Base-by-base conservation (phyloP, 2,329 filamentous ascomycete genomes). In the Cercospora sp. region DNA sequence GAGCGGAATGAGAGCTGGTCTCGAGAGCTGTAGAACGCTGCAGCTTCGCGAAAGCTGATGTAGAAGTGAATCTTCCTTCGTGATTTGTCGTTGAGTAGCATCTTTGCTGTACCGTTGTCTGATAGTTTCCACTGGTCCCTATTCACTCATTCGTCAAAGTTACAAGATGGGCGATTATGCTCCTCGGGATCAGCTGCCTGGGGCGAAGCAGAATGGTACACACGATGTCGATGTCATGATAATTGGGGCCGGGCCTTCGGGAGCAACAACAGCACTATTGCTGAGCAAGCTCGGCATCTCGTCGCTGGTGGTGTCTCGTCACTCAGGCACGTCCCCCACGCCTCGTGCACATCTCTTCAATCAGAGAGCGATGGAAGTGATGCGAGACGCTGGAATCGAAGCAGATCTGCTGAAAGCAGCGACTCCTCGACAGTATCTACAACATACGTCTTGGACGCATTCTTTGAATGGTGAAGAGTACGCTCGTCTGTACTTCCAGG, bases 401-500 rank as follows among this genome's bases (percentile, higher is more conserved):
- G 42, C 42, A 48, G 42, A 48, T 12, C 18, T 48, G 42, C n/a
- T 48, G 18, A 48, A 48, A 48, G 42, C 42, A 18, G 42, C 42
- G 10, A 48, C 42, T 48, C 42, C 42, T 20, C 42, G 42, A 5
- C 42, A 48, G n/a, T 48, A 48, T 20, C 3, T 48, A 5, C 42
- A 48, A n/a, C 42, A 48, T 5, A 20, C 42, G 3, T 48, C 42
- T 4, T 48, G 42, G 42, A 20, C 42, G 18, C 42, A 48, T 48
- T 48, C 42, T 12, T 48, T 48, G 42, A 48, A 20, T 48, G 42
- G 18, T 7, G 42, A 48, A 9, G 30, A 28, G 23, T 58, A 79
- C 68, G 79, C 72, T 1, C 72, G 80, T 1, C 75, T 77, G 45
- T 76, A 76, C 58, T 75, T 77, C 1, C 80, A 78, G 77, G 80